A percentile compares a stretch with the other conserved stretches of the same genome.
These are phyloP conservation scores for Immersiella caudata DNA, from an alignment of 495 filamentous ascomycete species.

Conservation along the genomic window DNA sequence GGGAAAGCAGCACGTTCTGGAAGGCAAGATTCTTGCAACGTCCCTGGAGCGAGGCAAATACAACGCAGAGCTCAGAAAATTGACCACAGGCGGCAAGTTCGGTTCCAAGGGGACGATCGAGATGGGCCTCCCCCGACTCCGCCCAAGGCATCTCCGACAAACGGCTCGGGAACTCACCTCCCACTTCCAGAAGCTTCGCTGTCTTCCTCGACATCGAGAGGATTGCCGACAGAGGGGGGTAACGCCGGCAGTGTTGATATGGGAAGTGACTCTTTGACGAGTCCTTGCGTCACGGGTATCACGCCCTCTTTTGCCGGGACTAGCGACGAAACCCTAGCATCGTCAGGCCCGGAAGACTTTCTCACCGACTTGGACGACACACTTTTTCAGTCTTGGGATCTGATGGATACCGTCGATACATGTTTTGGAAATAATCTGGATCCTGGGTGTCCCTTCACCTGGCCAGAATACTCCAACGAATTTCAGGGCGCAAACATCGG, in stretches of 20 bases:
- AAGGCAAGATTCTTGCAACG: neutral
- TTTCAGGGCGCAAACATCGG: neutral
- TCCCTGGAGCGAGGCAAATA: neutral
- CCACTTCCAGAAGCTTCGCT: neutral
- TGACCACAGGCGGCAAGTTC: neutral
- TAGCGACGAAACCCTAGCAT: constrained; percentile 9
- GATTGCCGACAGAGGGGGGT: neutral
- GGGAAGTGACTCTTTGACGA: neutral
- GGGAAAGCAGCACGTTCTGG: neutral
- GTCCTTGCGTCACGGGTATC: neutral
- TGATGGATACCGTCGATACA: constrained; percentile 15
- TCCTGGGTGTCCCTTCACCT: constrained; percentile 9
- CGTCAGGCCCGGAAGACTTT: neutral
- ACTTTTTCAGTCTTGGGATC: constrained; percentile 9
- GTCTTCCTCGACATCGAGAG: neutral
- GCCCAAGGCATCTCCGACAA: neutral
- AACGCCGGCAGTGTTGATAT: neutral
- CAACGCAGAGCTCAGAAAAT: neutral
- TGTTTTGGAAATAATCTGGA: constrained; percentile 25
- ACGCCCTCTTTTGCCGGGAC: constrained; percentile 4
- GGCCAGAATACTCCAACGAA: constrained; percentile 16
- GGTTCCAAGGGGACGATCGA: neutral
- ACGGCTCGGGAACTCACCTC: neutral
- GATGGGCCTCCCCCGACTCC: neutral
- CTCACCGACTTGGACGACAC: constrained; percentile 10